Base-by-base conservation (phyloP, 2,329 filamentous ascomycete genomes). In the Penicillium sp. region DNA sequence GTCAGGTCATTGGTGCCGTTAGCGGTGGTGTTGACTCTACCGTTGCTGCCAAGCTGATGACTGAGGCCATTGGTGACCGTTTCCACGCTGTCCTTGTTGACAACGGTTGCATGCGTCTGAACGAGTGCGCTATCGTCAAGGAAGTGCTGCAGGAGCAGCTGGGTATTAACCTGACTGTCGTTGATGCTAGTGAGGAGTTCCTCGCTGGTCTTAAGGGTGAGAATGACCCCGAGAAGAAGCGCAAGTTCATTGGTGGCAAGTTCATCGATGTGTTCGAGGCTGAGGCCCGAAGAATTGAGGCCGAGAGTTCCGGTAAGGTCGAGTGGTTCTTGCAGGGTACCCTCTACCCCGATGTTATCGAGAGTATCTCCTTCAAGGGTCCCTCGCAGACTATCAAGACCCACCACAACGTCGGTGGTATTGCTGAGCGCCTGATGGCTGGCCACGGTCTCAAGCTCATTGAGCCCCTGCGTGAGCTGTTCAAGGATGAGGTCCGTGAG, bases 281-380 rank as follows among this genome's bases (percentile, higher is more conserved):
- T 58, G 88, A 92, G 72, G 92, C 64, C 44, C 63, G 51, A 58
- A 61, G 23, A 19, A 39, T 39, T 5, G 60, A 61, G 29, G 62
- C 62, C 21, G 58, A 64, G 58, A 59, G 61, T 42, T 50, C 63
- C 29, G 83, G 84, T 67, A 81, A 85, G 65, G 89, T 97, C 39
- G 85, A 91, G 67, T 97, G 86, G 83, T 90, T 97, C 70, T 81
- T 97, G 10, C 93, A 97, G 77, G 92, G 92, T 19, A 95, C 91
- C 9, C 81, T 95, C 25, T 93, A 92, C 75, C 89, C 88, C 1
- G 89, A 90, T 71, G 85, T 88, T 57, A 89, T 89, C 63, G 87
- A 89, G 61, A 88, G 86, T 19, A 39, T 39, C 35, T 39, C 35
- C 26, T 91, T 90, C 82, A 89, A 89, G 71, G 88, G 88, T 0